Evolutionary conservation across 768 basidiomycete genomes (phyloP).

Genomic region (Rhizopogon vinicolor): DNA sequence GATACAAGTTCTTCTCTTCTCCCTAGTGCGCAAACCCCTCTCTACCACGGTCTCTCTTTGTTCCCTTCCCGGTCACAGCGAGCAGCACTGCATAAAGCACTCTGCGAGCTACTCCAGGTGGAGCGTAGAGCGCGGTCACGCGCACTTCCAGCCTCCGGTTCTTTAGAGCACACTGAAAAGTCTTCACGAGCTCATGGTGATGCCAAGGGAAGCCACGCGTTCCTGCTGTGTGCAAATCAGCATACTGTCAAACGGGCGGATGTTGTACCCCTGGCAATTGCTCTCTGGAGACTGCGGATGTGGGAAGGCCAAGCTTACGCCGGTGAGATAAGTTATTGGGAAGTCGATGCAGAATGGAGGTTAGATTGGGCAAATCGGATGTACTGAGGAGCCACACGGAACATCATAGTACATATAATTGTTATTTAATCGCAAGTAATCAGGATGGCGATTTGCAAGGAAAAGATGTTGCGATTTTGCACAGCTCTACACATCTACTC

Average conservation of each 20-base stretch:
- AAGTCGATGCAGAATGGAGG: slow-evolving; percentile 25
- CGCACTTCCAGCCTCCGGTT: not conserved
- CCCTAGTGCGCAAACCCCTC: slow-evolving; percentile 41
- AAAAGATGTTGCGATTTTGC: not conserved
- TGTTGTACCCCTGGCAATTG: slow-evolving; percentile 58
- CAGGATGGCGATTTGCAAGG: not conserved
- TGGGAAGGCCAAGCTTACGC: slow-evolving; percentile 53
- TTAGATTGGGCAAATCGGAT: slow-evolving; percentile 7
- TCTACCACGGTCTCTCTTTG: slow-evolving; percentile 62
- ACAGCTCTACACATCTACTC: slow-evolving; percentile 21
- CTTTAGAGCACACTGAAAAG: not conserved
- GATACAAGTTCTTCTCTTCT: slow-evolving; percentile 17
- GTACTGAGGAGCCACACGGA: not conserved
- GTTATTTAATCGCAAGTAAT: not conserved
- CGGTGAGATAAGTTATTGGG: slow-evolving; percentile 33
- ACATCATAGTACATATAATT: not conserved
- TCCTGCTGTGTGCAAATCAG: slow-evolving; percentile 53
- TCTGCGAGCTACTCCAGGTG: slow-evolving; percentile 42
- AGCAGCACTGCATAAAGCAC: slow-evolving; percentile 45
- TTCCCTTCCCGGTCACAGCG: slow-evolving; percentile 64
- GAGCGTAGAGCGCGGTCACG: slow-evolving; percentile 35
- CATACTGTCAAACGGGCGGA: slow-evolving; percentile 51
- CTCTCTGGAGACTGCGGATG: slow-evolving; percentile 77
- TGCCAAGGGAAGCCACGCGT: slow-evolving; percentile 62
- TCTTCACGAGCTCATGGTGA: slow-evolving; percentile 17